These are phyloP conservation scores for Moricandia moricandioides DNA, from an alignment of 345 rosid genomes.

Conservation along the genomic window DNA sequence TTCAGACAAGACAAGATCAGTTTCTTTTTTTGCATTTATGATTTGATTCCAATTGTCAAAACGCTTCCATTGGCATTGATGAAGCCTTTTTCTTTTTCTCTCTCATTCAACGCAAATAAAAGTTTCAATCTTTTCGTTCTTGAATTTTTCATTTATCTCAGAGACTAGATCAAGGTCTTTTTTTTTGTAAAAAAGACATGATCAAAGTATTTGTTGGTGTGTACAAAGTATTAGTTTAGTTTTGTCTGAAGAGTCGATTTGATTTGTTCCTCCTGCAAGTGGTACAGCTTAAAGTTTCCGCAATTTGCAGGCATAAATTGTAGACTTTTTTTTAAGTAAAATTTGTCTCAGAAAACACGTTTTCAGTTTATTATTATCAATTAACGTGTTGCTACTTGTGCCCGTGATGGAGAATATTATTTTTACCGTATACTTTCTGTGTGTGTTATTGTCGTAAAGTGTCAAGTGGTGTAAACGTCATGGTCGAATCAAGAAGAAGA, in stretches of 20 bases:
- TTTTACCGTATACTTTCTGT: not conserved
- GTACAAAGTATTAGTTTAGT: not conserved
- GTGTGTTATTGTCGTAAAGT: constrained; percentile 9
- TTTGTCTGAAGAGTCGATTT: not conserved
- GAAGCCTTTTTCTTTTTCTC: not conserved
- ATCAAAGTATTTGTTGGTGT: not conserved
- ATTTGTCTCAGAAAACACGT: constrained; percentile 8
- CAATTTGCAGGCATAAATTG: not conserved
- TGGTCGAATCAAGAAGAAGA: not conserved
- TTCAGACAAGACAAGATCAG: not conserved
- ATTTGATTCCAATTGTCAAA: constrained; percentile 8
- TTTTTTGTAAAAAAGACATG: too few species aligned
- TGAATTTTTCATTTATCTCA: not conserved
- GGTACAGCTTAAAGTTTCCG: not conserved
- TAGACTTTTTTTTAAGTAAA: not conserved
- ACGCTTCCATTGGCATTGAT: constrained; percentile 1
- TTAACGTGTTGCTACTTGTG: not conserved
- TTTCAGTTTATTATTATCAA: not conserved
- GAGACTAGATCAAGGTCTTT: too few species aligned
- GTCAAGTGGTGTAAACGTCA: constrained; percentile 18
- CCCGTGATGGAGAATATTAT: constrained; percentile 2
- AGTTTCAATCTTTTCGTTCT: not conserved
- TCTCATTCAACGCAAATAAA: constrained; percentile 10
- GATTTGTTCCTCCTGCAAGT: constrained; percentile 1
- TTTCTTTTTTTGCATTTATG: constrained; percentile 2